Evolutionary conservation across 176 grass and related monocot species (phyloP), one percentile per base, ranked within the genome.

Genomic region (Pontederia paniculata): DNA sequence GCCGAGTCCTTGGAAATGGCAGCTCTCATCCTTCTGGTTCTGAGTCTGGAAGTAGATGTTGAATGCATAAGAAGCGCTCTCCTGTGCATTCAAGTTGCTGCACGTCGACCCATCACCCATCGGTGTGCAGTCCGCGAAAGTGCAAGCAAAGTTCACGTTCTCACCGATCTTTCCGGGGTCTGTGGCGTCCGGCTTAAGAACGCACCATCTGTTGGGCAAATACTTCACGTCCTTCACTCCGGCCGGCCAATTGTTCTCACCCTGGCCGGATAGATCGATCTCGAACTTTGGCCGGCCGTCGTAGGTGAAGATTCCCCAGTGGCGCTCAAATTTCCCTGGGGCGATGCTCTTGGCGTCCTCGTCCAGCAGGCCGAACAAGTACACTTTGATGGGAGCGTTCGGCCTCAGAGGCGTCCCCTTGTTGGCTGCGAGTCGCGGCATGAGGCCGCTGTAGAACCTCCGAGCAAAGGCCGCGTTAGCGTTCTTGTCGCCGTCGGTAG

Each of bases 251-350:
- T 42, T 47, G 20, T 9, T 31, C 21, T 57, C 41, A 5, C 52
- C 66, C 12, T 12, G 13, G 9, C 53, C 52, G 18, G 53, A 13
- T 12, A 69, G 52, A 28, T 71, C 48, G 10, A 52, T 10, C 9
- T 52, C 19, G 15, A 69, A 62, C 31, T 71, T 71, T 10, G 57
- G 69, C 28, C 71, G 63, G 0, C 88, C 88, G 48, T 94, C 83
- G 62, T 78, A 94, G 16, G 76, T 75, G 73, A 94, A 87, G 19
- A 89, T 73, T 18, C 85, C 85, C 80, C 77, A 89, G 60, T 84
- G 85, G 10, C 85, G 73, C 80, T 89, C 80, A 50, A 89, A 89
- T 66, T 74, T 70, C 9, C 85, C 85, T 1, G 85, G 80, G 9
- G 68, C 74, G 9, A 84, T 63, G 58, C 80, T 84, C 69, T 89